Evolutionary conservation across 2,329 filamentous ascomycete species (phyloP).

Genomic region (Fusarium buharicum): DNA sequence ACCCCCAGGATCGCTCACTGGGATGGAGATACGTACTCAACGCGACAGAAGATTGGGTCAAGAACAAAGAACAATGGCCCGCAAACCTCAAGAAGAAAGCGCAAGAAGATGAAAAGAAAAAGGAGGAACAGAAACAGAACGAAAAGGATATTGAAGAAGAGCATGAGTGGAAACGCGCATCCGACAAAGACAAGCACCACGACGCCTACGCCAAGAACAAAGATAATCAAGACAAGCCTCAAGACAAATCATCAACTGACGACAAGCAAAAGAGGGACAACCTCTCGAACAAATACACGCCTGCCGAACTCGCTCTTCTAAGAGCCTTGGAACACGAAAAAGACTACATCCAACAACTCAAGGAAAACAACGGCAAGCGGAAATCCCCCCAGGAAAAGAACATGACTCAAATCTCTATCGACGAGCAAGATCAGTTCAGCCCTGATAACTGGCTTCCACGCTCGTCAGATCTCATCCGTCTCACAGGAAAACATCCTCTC

Average conservation of each 20-base stretch:
- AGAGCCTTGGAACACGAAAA: not conserved
- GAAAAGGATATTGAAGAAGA: conserved; percentile 19
- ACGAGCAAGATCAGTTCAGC: not conserved
- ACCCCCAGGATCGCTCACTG: conserved; percentile 56
- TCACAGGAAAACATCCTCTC: conserved; percentile 64
- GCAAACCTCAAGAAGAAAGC: conserved; percentile 50
- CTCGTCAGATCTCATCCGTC: conserved; percentile 57
- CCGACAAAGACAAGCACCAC: conserved; percentile 40
- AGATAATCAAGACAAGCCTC: conserved; percentile 52
- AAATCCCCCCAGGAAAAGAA: not conserved
- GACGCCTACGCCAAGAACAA: conserved; percentile 30
- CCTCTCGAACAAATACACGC: not conserved
- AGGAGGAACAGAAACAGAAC: not conserved
- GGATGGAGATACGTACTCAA: conserved; percentile 63
- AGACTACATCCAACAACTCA: not conserved
- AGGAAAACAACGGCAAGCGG: not conserved
- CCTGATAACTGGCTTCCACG: conserved; percentile 57
- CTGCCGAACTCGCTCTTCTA: not conserved
- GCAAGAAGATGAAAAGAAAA: not conserved
- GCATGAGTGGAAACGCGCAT: conserved; percentile 32
- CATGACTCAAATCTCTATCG: not conserved
- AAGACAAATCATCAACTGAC: not conserved
- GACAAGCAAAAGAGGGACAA: not conserved
- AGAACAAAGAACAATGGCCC: conserved; percentile 60
- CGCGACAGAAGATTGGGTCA: conserved; percentile 60